Conservation (phyloP, 176 grass and related monocot genomes). For the Cenchrus fungigraminus region DNA sequence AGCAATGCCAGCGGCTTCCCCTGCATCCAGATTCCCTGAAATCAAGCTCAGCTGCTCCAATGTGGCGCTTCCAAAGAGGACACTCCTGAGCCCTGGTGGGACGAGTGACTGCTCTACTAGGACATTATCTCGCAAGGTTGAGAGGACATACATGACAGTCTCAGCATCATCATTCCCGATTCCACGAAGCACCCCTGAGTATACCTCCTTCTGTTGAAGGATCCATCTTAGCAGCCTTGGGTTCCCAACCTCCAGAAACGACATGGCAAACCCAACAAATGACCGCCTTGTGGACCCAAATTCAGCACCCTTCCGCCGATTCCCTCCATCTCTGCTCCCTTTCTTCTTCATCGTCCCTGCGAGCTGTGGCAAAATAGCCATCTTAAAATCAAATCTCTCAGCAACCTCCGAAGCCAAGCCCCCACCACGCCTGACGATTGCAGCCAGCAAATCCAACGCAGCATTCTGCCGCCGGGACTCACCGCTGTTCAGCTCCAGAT, state of each 20-base stretch:
- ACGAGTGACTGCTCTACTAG: conserved; percentile 76
- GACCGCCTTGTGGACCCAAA: conserved; percentile 56
- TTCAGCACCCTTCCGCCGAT: conserved; percentile 39
- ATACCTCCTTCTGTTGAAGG: conserved; percentile 89
- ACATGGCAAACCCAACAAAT: conserved; percentile 87
- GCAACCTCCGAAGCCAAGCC: conserved; percentile 75
- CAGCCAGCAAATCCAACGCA: conserved; percentile 71
- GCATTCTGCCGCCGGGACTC: conserved; percentile 68
- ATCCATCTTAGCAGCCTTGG: conserved; percentile 85
- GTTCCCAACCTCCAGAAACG: conserved; percentile 81
- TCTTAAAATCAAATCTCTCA: conserved; percentile 86
- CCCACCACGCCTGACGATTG: conserved; percentile 63
- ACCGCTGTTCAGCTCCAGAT: conserved; percentile 60
- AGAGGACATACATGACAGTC: conserved; percentile 62
- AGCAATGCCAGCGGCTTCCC: conserved; percentile 63
- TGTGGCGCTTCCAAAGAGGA: conserved; percentile 89
- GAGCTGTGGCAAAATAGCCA: conserved; percentile 58
- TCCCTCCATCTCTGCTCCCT: conserved; percentile 40
- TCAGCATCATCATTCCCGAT: conserved; percentile 73
- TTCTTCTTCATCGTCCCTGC: conserved; percentile 71
- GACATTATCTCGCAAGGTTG: conserved; percentile 70
- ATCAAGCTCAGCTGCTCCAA: conserved; percentile 83
- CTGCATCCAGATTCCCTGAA: conserved; percentile 67
- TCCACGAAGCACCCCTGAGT: conserved; percentile 73
- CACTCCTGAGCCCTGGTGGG: conserved; percentile 82